Base-by-base conservation (phyloP, 2,329 filamentous ascomycete species). In the Fusarium zealandicum region DNA sequence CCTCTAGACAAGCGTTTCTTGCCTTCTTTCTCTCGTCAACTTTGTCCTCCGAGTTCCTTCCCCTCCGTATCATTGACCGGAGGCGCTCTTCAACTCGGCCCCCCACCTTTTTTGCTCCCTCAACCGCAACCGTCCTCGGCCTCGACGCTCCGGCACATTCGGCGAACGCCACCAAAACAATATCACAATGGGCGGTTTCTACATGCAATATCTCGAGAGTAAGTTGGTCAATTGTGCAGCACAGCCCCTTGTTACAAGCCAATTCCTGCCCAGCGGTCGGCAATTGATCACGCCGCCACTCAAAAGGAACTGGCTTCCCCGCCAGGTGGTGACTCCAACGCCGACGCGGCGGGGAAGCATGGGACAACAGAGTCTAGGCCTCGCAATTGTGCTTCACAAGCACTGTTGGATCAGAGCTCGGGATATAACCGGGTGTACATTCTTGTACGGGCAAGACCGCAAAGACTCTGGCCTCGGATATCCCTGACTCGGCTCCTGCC, bases 151-250 rank as follows among this genome's bases (percentile, higher is more conserved):
- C 27, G 44, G 36, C 37, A 42, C 64, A 45, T 70, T 70, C 69
- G 67, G 62, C 63, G 14, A 56, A 38, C 53, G 18, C 28, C 49
- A 54, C 22, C 56, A 52, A 18, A 54, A 55, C 39, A 51, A 64
- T 57, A 64, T 50, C 72, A 81, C 65, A 59, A 87, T 87, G 84
- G 80, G 79, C 66, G 85, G 85, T 61, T 88, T 87, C 70, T 88
- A 88, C 70, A 88, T 88, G 81, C 86, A 89, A 69, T 90, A 90
- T 72, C 79, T 90, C 63, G 85, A 88, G 72, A 89, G 87, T 90
- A 87, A 84, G 87, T 88, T 65, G 43, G 35, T 56, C 46, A 62
- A 63, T 48, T 47, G 44, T 56, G 46, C 44, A 40, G 30, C 17
- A n/a, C n/a, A 41, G 37, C 36, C 20, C 42, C 14, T 57, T 61